Evolutionary conservation across 1,284 basidiomycete genomes (phyloP), one percentile per base, ranked within the genome.

Genomic region (Trametes versicolor): DNA sequence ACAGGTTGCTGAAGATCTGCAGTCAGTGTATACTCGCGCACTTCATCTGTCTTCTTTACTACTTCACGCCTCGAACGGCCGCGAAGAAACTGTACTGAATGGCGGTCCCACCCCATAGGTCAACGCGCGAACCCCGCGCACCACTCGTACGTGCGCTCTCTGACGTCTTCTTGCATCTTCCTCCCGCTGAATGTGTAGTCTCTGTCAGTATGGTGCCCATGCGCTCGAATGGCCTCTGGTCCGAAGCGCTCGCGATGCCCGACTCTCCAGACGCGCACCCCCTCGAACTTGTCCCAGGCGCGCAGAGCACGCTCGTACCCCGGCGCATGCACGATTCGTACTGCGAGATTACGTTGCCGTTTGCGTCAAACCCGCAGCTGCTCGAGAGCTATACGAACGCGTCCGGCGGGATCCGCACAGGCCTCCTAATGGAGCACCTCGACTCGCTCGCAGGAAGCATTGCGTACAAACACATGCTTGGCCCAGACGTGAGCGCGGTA

Each of bases 401-500:
- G 0, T 82, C 83, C 29, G 90, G 90, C 19, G 88, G 89, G 7
- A 87, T 92, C 68, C 82, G 89, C 34, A 90, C 82, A 0, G 90
- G 90, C 58, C 90, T 89, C 84, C 76, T 91, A 32, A 88, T 91
- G 85, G 88, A 91, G 73, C 87, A 94, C 73, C 82, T 95, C 49
- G 93, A 95, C 74, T 92, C 91, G 7, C 81, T 95, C 19, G 93
- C 93, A 1, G 93, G 93, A 13, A 92, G 91, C 3, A 93, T 95
- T 65, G 84, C 91, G 1, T 95, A 94, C 78, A 91, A 93, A 71
- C 92, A 94, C 76, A 87, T 92, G 80, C 83, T 94, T 1, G 88
- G 87, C 0, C 88, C 88, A 0, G 69, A 63, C 29, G 85, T 88
- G 13, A 74, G 84, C 65, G 82, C 81, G 1, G 74, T 88, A 9